A percentile compares a stretch with the other conserved stretches of the same genome.
Evolutionary conservation across 1,284 basidiomycete genomes (phyloP).

Genomic region (Ustilago lituana): DNA sequence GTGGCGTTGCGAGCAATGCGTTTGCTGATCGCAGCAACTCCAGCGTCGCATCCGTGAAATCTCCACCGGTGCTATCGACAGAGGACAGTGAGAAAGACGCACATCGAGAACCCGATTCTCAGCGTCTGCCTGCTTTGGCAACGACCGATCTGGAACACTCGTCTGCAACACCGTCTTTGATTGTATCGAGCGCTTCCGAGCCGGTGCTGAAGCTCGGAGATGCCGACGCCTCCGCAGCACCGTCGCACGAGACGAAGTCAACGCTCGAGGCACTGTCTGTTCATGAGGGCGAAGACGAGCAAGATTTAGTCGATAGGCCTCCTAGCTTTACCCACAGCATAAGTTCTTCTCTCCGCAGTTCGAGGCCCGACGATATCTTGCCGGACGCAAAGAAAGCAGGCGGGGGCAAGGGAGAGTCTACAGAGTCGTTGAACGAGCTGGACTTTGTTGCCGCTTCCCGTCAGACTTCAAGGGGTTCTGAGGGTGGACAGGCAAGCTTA

Average conservation of each 20-base stretch:
- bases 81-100: not conserved
- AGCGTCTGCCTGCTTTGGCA: not conserved
- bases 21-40: not conserved
- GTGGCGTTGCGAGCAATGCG: not conserved
- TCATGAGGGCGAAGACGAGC: constrained; percentile 13
- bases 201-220: constrained; percentile 9
- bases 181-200: constrained; percentile 41
- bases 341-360: constrained; percentile 28
- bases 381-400: not conserved
- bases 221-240: not conserved
- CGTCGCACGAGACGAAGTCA: not conserved
- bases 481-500: not conserved
- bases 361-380: constrained; percentile 14
- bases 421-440: not conserved
- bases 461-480: constrained; percentile 4
- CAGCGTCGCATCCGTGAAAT: not conserved
- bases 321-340: constrained; percentile 29
- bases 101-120: not conserved
- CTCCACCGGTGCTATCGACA: not conserved
- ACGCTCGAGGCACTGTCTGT: constrained; percentile 7
- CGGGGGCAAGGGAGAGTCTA: not conserved
- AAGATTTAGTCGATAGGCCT: constrained; percentile 33
- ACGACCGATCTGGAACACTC: not conserved
- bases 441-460: constrained; percentile 3
- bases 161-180: constrained; percentile 19